These are phyloP conservation scores for Mycena maculata DNA, from an alignment of 768 basidiomycete species.

Conservation along the genomic window DNA sequence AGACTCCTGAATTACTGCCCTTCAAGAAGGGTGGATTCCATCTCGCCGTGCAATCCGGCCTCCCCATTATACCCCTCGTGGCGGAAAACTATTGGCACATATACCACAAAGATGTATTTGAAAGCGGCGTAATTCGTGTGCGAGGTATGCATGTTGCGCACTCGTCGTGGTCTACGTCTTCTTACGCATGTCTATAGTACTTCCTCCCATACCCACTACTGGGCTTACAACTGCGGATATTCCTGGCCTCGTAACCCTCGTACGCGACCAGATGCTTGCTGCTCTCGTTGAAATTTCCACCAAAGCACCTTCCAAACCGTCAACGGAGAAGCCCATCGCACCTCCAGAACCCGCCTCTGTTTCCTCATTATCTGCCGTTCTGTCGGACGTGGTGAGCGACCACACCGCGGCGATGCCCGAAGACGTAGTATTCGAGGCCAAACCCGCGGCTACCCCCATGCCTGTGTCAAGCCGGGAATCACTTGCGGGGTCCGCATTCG, in stretches of 20 bases:
- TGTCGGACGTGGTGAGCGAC: slow-evolving; percentile 32
- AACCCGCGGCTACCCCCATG: slow-evolving; percentile 49
- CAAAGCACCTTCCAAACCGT: slow-evolving; percentile 50
- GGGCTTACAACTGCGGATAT: slow-evolving; percentile 81
- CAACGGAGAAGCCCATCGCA: slow-evolving; percentile 29
- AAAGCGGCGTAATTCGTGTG: slow-evolving; percentile 80
- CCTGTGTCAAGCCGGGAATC: slow-evolving; percentile 45
- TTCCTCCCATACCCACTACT: slow-evolving; percentile 87
- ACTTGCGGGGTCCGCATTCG: slow-evolving; percentile 44
- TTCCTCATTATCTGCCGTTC: slow-evolving; percentile 21
- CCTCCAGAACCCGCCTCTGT: slow-evolving; percentile 24
- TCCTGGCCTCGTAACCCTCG: slow-evolving; percentile 68
- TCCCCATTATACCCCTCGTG: slow-evolving; percentile 93
- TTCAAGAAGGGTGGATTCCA: slow-evolving; percentile 99
- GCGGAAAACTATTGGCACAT: slow-evolving; percentile 93
- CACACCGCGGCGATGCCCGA: slow-evolving; percentile 23
- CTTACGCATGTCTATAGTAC: slow-evolving; percentile 62
- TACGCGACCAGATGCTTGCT: slow-evolving; percentile 84
- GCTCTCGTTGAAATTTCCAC: slow-evolving; percentile 83
- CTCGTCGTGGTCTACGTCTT: background rate
- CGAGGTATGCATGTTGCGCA: slow-evolving; percentile 66
- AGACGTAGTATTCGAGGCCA: slow-evolving; percentile 27
- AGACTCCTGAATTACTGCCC: slow-evolving; percentile 76
- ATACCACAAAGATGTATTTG: slow-evolving; percentile 83
- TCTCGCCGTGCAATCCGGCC: slow-evolving; percentile 88